Base-by-base conservation (phyloP, 192 early-diverging fungal genomes). In the Entomortierella chlamydospora region DNA sequence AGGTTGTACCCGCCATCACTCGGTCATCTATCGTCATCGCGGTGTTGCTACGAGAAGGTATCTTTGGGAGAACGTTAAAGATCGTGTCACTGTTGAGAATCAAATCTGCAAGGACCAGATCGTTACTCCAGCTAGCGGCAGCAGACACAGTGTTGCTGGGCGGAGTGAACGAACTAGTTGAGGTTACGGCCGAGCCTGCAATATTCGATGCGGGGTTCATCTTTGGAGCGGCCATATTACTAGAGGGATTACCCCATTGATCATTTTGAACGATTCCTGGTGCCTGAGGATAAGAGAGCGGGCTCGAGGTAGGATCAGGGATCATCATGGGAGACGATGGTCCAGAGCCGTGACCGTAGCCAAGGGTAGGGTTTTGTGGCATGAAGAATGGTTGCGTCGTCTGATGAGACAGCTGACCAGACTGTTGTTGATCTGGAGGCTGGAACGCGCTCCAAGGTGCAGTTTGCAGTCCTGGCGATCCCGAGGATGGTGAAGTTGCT, bases 61-160 rank as follows among this genome's bases (percentile, higher is more conserved):
- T 49, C 25, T 79, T 79, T 7, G 76, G 76, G 8, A 79, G 41
- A 15, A 79, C 76, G 15, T 79, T 57, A 51, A 79, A 79, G 51
- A 79, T 70, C 0, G 39, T 70, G 10, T 65, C 22, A 17, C 76
- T 66, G 68, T 79, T 79, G 23, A 79, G 34, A 26, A 79, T 70
- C 30, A 79, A n/a, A 26, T 79, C 76, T 1, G 76, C 51, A 18
- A 79, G 61, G 5, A 79, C 76, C 2, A 70, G 41, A 39, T 79
- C 76, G 28, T 66, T 79, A n/a, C 55, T 70, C 76, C 76, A 79
- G 31, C 76, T 79, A 11, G 76, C 76, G 1, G 76, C 68, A 1
- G 74, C 57, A 15, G 74, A 78, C 0, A 61, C 62, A 6, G 76
- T 66, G 18, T 52, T 79, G 4, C 55, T 55, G 0, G 63, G 30